Conservation (phyloP, 805 yeast species). For the Candida succiphila region DNA sequence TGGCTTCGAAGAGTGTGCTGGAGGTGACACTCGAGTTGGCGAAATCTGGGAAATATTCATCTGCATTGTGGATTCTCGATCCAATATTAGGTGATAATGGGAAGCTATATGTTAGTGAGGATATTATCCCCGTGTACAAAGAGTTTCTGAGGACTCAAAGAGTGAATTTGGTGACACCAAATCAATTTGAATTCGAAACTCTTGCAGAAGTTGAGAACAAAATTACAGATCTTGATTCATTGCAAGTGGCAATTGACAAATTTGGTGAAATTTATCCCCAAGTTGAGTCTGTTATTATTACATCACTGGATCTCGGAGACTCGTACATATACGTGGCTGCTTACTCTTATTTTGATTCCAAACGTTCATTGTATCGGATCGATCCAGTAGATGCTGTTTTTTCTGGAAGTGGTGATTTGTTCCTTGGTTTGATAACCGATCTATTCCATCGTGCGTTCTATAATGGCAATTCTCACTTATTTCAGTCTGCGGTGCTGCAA, state of each 20-base stretch:
- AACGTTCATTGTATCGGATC: slow-evolving; percentile 28
- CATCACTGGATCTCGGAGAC: slow-evolving; percentile 32
- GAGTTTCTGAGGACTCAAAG: slow-evolving; percentile 30
- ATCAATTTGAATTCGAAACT: slow-evolving; percentile 64
- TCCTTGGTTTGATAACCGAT: slow-evolving; percentile 52
- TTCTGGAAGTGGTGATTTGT: slow-evolving; percentile 70
- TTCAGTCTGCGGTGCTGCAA: not conserved
- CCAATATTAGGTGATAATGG: slow-evolving; percentile 95
- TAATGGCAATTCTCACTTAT: slow-evolving; percentile 4
- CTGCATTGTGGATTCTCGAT: slow-evolving; percentile 57
- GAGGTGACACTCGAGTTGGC: slow-evolving; percentile 36
- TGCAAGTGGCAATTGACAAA: slow-evolving; percentile 26
- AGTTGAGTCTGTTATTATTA: slow-evolving; percentile 45
- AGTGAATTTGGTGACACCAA: slow-evolving; percentile 54
- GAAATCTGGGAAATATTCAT: slow-evolving; percentile 19
- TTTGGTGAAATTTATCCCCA: slow-evolving; percentile 35
- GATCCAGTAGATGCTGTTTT: slow-evolving; percentile 47
- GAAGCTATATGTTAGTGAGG: slow-evolving; percentile 57
- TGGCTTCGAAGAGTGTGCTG: slow-evolving; percentile 53
- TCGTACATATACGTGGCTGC: slow-evolving; percentile 33
- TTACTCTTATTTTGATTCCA: not conserved
- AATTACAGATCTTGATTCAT: slow-evolving; percentile 26
- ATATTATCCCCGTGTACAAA: slow-evolving; percentile 42
- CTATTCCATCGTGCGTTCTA: slow-evolving; percentile 30
- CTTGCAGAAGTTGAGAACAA: slow-evolving; percentile 34